Conservation (phyloP, 768 basidiomycete species). For the Trametes meyenii region DNA sequence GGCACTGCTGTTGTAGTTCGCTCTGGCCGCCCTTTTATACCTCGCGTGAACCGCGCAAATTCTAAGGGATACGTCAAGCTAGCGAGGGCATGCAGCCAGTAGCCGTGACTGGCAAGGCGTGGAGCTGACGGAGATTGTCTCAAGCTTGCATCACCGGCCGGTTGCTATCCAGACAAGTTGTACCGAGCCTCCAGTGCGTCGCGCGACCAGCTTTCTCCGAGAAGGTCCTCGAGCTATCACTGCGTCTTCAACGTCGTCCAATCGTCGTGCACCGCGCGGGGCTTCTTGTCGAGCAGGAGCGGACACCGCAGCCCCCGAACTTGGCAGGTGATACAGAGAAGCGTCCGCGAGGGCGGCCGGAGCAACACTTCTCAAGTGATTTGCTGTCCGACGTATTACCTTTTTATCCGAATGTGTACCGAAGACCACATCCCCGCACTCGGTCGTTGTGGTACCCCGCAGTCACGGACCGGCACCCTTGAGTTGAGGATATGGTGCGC, state of each 20-base stretch:
- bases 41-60: neutral
- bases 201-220: conserved; percentile 21
- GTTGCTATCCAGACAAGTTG: conserved; percentile 7
- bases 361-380: neutral
- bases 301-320: neutral
- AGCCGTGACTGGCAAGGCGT: neutral
- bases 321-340: conserved; percentile 6
- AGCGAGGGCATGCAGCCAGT: neutral
- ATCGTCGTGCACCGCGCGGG: neutral
- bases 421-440: conserved; percentile 7
- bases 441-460: conserved; percentile 12
- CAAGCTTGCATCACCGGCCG: neutral
- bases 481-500: neutral
- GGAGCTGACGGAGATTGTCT: conserved; percentile 11
- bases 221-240: conserved; percentile 3
- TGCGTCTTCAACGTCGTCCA: neutral
- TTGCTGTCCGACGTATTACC: conserved; percentile 18
- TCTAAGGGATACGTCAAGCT: neutral
- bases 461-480: neutral
- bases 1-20: neutral
- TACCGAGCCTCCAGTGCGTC: conserved; percentile 4
- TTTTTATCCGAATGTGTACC: conserved; percentile 21
- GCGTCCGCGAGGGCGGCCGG: neutral
- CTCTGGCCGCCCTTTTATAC: conserved; percentile 8
- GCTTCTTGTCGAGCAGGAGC: neutral